Evolutionary conservation across 2,329 filamentous ascomycete species (phyloP), one percentile per base, ranked within the genome.

Genomic region (Parascedosporium putredinis): DNA sequence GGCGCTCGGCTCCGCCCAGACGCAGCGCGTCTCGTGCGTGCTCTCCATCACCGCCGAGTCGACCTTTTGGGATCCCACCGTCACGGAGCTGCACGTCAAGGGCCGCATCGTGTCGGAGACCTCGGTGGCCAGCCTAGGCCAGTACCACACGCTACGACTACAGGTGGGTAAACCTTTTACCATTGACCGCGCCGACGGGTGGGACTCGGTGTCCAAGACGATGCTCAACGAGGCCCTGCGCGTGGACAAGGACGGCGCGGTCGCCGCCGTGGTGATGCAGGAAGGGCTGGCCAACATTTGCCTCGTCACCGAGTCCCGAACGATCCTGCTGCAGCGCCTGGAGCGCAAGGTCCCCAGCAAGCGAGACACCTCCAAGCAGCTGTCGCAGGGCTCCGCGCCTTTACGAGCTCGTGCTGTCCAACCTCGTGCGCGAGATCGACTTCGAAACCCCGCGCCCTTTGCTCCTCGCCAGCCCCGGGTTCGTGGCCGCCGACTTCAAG

Each of bases 191-290:
- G 77, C 78, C 34, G 70, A 80, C 7, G 67, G 89, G 38, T 98
- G 93, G 93, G 93, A 98, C 65, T 90, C 85, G 56, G 82, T 98
- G 9, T 87, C 90, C 3, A 71, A 84, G 45, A 82, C 86, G 52
- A 84, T 86, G 43, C 75, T 98, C 9, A 74, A 78, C 51, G 88
- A 95, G 63, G 84, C 89, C 1, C 75, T 91, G 12, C 83, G 87
- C 58, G 81, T 86, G 57, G 84, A 88, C 55, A 83, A 84, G 59
- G 82, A 86, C 54, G 89, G 88, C 1, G 85, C 91, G 54, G 76
- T 95, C 16, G 88, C 89, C 50, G 91, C 93, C 0, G 84, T 97
- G 1, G 86, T 97, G 22, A 91, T 98, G 85, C 87, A 95, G 59
- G 91, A 97, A 59, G 86, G 86, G 14, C 66, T 86, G 14, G 86